Percentiles rank a stretch among this genome's conserved stretches.
phyloP scores from a whole-genome alignment of 352 stramenopile genomes.

The Globisporangium sylvaticum region DNA sequence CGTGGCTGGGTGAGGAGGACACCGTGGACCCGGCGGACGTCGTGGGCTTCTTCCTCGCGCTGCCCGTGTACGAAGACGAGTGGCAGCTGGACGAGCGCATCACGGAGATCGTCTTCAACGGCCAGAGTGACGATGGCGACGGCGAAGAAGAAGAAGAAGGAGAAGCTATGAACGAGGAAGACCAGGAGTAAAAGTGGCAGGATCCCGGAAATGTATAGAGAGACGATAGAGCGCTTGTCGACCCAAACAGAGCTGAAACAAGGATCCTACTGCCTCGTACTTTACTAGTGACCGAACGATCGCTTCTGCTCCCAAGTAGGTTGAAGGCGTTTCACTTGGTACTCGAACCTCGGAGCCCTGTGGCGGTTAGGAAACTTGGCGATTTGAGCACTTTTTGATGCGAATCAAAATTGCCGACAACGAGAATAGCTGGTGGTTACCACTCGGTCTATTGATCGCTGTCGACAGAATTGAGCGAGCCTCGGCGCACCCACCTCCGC shows the following conservation, averaged over 20 bases:
- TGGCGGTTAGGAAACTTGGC: not conserved
- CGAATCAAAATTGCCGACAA: not conserved
- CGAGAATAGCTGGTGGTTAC: not conserved
- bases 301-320: not conserved
- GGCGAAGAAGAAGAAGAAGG: not conserved
- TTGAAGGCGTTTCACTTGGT: not conserved
- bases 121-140: slow-evolving; percentile 20
- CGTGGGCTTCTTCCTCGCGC: slow-evolving; percentile 63
- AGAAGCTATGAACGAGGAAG: slow-evolving; percentile 9
- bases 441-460: not conserved
- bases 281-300: too few species aligned
- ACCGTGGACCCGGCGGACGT: slow-evolving; percentile 54
- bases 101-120: slow-evolving; percentile 67
- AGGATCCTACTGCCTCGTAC: not conserved
- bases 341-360: not conserved
- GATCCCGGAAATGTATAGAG: slow-evolving; percentile 19
- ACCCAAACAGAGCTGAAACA: not conserved
- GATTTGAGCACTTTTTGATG: not conserved
- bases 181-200: slow-evolving; percentile 20
- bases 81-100: slow-evolving; percentile 77
- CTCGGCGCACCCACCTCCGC: too few species aligned
- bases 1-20: slow-evolving; percentile 44
- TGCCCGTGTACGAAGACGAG: slow-evolving; percentile 71
- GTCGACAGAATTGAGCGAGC: not conserved
- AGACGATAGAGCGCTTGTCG: slow-evolving; percentile 7